Evolutionary conservation across 768 basidiomycete genomes (phyloP), one percentile per base, ranked within the genome.

Genomic region (Lactifluus subvellereus): DNA sequence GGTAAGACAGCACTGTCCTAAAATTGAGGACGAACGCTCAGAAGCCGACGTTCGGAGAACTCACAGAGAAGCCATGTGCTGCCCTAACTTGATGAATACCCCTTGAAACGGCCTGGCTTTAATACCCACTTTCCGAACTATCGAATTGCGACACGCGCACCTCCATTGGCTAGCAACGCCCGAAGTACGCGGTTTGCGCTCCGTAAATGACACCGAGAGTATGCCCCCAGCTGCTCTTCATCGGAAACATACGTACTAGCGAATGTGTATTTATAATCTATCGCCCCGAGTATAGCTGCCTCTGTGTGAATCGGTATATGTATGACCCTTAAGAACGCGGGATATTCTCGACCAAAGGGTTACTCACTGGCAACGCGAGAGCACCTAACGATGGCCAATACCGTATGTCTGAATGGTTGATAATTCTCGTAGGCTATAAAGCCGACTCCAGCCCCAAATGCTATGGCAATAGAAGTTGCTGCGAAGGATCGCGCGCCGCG

Each of bases 81-180:
- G 96, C 2, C 95, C 97, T 69, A 93, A 73, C 71, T 94, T 92
- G 69, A 94, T 91, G 72, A 90, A 93, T 27, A 94, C 83, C 18
- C 89, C 89, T 86, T 61, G 6, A 62, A 14, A 59, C 6, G 45
- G 30, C 67, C 32, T 43, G 48, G 9, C 33, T 57, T 65, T 18
- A 63, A 48, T 51, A 27, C 13, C 14, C 18, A 43, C 47, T 47
- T 33, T 64, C 30, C 20, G 30, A 27, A 27, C 61, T 59, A 30
- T 22, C 47, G 22, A 48, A 35, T 43, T 32, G 55, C 49, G n/a
- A 54, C 57, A 42, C 32, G 72, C 81, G 59, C 53, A 86, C 91
- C 89, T 78, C 94, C 94, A 69, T 98, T 97, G 6, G 85, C 87
- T 57, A 94, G 79, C 50, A 98, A 77, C n/a, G 93, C 92, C 65